Percentiles rank a stretch among this genome's conserved stretches.
Evolutionary conservation across 495 filamentous ascomycete species (phyloP).

Genomic region (Xylaria scruposa): DNA sequence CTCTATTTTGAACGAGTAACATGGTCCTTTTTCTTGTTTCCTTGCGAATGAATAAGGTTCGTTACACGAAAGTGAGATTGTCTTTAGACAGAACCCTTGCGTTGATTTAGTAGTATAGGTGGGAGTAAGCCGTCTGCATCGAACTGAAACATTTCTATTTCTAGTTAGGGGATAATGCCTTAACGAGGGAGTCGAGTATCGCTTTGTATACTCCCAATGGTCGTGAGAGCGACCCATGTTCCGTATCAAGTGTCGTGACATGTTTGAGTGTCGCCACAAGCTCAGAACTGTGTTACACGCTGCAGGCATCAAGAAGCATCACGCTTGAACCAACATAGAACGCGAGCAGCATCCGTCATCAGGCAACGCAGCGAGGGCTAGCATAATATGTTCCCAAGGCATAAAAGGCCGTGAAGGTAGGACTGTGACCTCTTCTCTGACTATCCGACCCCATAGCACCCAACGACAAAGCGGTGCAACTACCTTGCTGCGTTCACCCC

Average conservation of each 20-base stretch:
- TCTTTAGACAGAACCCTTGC: constrained; percentile 18
- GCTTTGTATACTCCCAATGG: not conserved
- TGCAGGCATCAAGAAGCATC: not conserved
- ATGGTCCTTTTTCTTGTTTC: not conserved
- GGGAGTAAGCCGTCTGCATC: constrained; percentile 8
- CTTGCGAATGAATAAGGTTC: not conserved
- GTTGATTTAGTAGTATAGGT: not conserved
- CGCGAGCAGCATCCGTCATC: not conserved
- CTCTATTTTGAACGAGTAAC: not conserved
- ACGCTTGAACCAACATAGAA: not conserved
- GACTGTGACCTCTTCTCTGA: not conserved
- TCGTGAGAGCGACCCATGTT: not conserved
- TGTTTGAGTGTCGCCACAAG: not conserved
- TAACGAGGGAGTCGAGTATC: not conserved
- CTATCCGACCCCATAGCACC: not conserved
- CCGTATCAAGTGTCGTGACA: not conserved
- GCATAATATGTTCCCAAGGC: not conserved
- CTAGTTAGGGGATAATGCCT: not conserved
- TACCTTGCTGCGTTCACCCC: not conserved
- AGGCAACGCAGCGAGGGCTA: not conserved
- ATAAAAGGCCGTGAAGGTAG: not conserved
- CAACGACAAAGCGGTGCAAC: not conserved
- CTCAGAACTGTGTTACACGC: not conserved
- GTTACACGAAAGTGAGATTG: constrained; percentile 11
- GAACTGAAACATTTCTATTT: constrained; percentile 9